Conservation (phyloP, 371 early-diverging fungal species). For the Spiromyces aspiralis region DNA sequence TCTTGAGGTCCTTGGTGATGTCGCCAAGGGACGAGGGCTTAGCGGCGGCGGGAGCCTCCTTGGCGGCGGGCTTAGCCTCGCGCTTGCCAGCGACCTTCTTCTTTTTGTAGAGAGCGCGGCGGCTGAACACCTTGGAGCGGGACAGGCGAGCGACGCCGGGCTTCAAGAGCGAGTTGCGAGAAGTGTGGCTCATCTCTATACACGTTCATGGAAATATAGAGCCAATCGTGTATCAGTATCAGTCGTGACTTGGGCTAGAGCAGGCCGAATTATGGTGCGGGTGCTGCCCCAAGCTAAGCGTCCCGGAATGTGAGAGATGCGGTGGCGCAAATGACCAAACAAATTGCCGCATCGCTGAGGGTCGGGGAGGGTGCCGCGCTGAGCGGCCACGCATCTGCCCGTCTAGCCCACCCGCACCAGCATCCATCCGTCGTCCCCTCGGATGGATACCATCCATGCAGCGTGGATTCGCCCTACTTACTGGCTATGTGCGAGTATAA, state of each 20-base stretch:
- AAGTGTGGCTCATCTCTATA: constrained; percentile 39
- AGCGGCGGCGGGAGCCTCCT: constrained; percentile 40
- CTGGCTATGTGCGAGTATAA: not conserved
- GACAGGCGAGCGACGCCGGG: constrained; percentile 71
- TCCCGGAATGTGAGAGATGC: not conserved
- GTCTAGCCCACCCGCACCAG: too few species aligned
- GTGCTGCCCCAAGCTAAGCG: too few species aligned
- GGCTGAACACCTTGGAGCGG: constrained; percentile 61
- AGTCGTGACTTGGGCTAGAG: too few species aligned
- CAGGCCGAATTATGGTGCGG: too few species aligned
- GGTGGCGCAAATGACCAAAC: constrained; percentile 1
- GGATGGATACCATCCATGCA: not conserved
- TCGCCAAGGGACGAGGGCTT: constrained; percentile 44
- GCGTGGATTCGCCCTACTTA: too few species aligned
- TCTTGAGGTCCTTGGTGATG: constrained; percentile 69
- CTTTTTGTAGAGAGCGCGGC: constrained; percentile 74
- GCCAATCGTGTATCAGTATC: too few species aligned
- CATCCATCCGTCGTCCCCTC: too few species aligned
- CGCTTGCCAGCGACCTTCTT: constrained; percentile 43
- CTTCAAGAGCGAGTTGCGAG: constrained; percentile 60
- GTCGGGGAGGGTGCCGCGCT: too few species aligned
- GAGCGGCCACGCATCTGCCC: too few species aligned
- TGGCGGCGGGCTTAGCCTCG: constrained; percentile 29
- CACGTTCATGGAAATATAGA: constrained; percentile 10
- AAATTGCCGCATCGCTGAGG: not conserved